phyloP scores from a whole-genome alignment of 1,139 yeast genomes.

The Nakaseomyces kungkrabaensis region DNA sequence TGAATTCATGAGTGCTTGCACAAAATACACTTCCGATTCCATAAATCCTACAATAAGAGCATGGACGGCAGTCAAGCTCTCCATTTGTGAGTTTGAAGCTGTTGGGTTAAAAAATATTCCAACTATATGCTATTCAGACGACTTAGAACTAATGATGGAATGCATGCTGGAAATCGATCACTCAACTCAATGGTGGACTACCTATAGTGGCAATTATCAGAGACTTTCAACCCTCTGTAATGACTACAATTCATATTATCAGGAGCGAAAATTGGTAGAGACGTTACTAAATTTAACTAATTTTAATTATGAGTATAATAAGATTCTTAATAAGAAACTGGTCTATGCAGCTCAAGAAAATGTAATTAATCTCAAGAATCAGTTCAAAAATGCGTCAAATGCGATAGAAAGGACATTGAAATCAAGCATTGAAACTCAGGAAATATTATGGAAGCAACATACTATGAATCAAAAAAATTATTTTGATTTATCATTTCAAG shows the following conservation, averaged over 20 bases:
- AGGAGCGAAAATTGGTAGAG: constrained; percentile 13
- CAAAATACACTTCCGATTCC: constrained; percentile 24
- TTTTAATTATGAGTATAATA: background rate
- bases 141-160: constrained; percentile 14
- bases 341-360: background rate
- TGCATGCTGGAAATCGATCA: constrained; percentile 38
- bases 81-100: constrained; percentile 46
- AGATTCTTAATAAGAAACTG: background rate
- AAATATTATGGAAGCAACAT: background rate
- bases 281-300: constrained; percentile 30
- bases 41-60: constrained; percentile 24
- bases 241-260: constrained; percentile 43
- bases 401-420: background rate
- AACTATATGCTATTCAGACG: constrained; percentile 9
- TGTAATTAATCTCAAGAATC: background rate
- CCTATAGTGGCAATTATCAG: constrained; percentile 49
- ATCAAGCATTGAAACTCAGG: background rate
- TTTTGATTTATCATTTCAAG: background rate
- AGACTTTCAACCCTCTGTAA: constrained; percentile 40
- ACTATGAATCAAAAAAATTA: background rate
- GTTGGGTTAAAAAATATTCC: constrained; percentile 27
- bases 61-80: constrained; percentile 39
- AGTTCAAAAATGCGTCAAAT: background rate
- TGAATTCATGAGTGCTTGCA: constrained; percentile 26
- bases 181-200: constrained; percentile 50